phyloP scores from a whole-genome alignment of 2,329 filamentous ascomycete genomes.

The Fusarium mangiferae region DNA sequence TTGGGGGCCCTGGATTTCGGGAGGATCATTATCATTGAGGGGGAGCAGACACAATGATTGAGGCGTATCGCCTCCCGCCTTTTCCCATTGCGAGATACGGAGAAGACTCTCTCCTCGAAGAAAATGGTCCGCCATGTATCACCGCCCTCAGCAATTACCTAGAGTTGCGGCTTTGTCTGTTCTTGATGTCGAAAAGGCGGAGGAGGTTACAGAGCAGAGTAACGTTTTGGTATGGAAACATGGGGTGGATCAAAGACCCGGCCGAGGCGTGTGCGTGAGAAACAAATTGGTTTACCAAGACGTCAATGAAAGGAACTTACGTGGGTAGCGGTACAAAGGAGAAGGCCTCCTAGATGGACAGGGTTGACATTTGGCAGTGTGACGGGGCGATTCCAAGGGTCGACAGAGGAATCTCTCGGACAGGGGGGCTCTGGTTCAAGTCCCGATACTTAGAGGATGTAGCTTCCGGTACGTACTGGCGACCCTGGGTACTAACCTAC shows the following conservation, averaged over 20 bases:
- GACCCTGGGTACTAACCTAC: background rate
- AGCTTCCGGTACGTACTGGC: background rate
- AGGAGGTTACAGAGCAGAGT: slow-evolving; percentile 27
- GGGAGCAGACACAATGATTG: slow-evolving; percentile 27
- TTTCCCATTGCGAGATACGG: background rate
- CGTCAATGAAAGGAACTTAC: background rate
- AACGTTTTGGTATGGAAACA: slow-evolving; percentile 15
- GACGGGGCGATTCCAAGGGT: slow-evolving; percentile 4
- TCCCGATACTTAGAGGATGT: slow-evolving; percentile 5
- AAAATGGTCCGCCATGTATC: slow-evolving; percentile 2
- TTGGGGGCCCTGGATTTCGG: slow-evolving; percentile 29
- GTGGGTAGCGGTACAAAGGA: slow-evolving; percentile 7
- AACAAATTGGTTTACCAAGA: slow-evolving; percentile 26
- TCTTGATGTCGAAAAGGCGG: slow-evolving; percentile 27
- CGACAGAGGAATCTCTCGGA: background rate
- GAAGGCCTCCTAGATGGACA: slow-evolving; percentile 7
- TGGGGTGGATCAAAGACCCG: slow-evolving; percentile 13
- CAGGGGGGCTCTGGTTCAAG: slow-evolving; percentile 6
- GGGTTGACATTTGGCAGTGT: background rate
- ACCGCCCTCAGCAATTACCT: background rate
- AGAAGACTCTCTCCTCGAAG: background rate
- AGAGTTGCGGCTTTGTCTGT: slow-evolving; percentile 12
- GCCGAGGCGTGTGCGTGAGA: slow-evolving; percentile 20
- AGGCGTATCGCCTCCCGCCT: slow-evolving; percentile 33
- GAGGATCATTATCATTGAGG: slow-evolving; percentile 27